Evolutionary conservation across 1,284 basidiomycete genomes (phyloP).

Genomic region (Coniferiporia sulphurascens): DNA sequence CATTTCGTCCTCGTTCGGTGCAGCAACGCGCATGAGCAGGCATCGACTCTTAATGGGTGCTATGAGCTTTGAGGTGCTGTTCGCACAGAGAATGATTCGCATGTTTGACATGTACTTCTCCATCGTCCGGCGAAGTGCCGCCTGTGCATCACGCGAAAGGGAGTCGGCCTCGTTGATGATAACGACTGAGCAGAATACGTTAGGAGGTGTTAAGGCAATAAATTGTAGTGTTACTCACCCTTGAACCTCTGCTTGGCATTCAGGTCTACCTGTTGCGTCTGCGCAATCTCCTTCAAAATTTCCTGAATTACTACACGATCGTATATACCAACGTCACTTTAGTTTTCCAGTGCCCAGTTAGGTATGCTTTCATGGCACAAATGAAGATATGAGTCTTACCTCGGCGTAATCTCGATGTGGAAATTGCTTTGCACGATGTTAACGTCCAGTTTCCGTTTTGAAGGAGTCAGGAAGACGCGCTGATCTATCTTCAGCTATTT

Average conservation of each 20-base stretch:
- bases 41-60: constrained; percentile 96
- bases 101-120: constrained; percentile 99
- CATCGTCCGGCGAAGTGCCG: constrained; percentile 96
- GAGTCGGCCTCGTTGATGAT: constrained; percentile 98
- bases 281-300: constrained; percentile 96
- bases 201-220: not conserved
- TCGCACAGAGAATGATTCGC: constrained; percentile 96
- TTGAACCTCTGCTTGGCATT: constrained; percentile 97
- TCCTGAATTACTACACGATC: constrained; percentile 97
- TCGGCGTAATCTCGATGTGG: constrained; percentile 97
- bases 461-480: constrained; percentile 92
- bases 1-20: constrained; percentile 85
- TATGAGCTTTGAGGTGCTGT: constrained; percentile 94
- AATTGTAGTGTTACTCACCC: constrained; percentile 43
- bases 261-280: constrained; percentile 97
- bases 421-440: constrained; percentile 95
- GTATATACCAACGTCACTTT: constrained; percentile 92
- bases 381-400: constrained; percentile 42
- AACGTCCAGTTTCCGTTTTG: constrained; percentile 92
- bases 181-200: constrained; percentile 64
- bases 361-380: not conserved
- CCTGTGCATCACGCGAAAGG: constrained; percentile 93
- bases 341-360: constrained; percentile 4
- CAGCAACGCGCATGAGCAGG: constrained; percentile 89
- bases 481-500: constrained; percentile 95